Evolutionary conservation across 129 eudicot species (phyloP).

Genomic region (Chrysanthemum makinoi): DNA sequence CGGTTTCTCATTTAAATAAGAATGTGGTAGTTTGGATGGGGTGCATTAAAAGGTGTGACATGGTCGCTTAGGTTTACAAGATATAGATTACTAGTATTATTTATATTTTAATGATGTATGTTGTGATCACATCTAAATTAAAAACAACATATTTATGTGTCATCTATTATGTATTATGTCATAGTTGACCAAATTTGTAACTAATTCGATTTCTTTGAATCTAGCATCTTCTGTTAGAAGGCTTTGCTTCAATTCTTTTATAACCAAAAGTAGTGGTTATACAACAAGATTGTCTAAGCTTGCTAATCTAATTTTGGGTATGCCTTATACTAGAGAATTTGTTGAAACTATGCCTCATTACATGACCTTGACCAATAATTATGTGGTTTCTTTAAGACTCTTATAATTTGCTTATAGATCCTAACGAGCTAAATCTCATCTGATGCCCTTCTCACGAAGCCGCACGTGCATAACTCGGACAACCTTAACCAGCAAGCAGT

Average conservation of each 20-base stretch:
- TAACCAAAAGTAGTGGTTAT: neutral
- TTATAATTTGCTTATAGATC: too few species aligned
- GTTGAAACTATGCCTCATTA: neutral
- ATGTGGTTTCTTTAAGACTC: too few species aligned
- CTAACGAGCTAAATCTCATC: neutral
- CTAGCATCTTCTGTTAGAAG: neutral
- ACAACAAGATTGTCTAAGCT: too few species aligned
- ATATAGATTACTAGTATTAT: too few species aligned
- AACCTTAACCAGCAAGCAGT: too few species aligned
- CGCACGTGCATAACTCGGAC: too few species aligned
- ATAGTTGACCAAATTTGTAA: constrained; percentile 6
- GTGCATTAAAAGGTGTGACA: neutral
- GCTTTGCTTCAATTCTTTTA: neutral
- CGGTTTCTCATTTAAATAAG: too few species aligned
- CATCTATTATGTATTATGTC: constrained; percentile 7
- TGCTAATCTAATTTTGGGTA: too few species aligned
- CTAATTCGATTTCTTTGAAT: neutral
- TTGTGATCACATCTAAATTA: neutral
- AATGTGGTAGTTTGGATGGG: neutral
- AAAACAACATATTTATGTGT: neutral
- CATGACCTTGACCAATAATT: neutral
- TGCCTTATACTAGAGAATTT: too few species aligned
- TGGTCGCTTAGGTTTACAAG: neutral
- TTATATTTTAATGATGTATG: neutral
- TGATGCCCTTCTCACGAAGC: too few species aligned